Conservation (phyloP, 768 basidiomycete genomes). For the Lyophyllum shimeji region DNA sequence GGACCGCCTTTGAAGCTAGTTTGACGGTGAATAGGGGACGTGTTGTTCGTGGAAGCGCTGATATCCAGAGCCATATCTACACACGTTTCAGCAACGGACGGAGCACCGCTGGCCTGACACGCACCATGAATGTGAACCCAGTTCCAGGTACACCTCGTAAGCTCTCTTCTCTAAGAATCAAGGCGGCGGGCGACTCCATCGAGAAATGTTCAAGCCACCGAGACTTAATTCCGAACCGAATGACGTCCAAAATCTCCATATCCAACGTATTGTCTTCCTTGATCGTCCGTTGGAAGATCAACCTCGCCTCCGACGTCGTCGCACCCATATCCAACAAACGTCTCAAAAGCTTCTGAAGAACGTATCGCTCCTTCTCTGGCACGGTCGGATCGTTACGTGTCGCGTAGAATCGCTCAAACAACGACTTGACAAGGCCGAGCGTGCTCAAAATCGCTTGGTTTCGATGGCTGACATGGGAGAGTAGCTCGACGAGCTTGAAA, state of each 20-base stretch:
- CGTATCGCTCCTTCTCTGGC: constrained; percentile 50
- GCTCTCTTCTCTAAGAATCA: constrained; percentile 49
- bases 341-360: constrained; percentile 61
- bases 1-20: constrained; percentile 25
- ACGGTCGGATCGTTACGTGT: constrained; percentile 21
- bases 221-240: constrained; percentile 69
- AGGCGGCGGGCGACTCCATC: constrained; percentile 53
- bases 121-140: constrained; percentile 76
- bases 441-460: constrained; percentile 70
- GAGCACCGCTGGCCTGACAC: constrained; percentile 2
- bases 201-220: constrained; percentile 82
- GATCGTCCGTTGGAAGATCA: constrained; percentile 60
- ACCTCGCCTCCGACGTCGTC: constrained; percentile 59
- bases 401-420: constrained; percentile 48
- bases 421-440: constrained; percentile 50
- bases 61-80: constrained; percentile 53
- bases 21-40: constrained; percentile 39
- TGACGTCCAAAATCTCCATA: constrained; percentile 64
- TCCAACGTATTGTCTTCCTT: constrained; percentile 52
- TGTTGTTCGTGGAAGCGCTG: constrained; percentile 32
- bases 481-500: constrained; percentile 61
- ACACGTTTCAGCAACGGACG: not conserved
- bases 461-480: constrained; percentile 60
- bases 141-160: constrained; percentile 51
- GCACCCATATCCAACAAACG: constrained; percentile 77